Base-by-base conservation (phyloP, 2,329 filamentous ascomycete genomes). In the Magnaporthiopsis rhizophila region DNA sequence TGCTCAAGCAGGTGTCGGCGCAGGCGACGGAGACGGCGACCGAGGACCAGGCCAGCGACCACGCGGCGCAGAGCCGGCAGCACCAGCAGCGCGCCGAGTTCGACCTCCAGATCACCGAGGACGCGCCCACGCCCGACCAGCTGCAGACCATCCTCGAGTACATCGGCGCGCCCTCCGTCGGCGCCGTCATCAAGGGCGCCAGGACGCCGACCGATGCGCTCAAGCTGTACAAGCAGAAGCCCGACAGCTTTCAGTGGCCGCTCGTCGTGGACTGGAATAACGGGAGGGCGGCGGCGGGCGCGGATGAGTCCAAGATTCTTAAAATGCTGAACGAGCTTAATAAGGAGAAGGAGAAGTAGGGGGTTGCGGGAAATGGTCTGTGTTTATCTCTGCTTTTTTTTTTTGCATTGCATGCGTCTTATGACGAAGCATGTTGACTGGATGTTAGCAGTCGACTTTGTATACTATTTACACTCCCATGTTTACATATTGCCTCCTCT, bases 241-340 rank as follows among this genome's bases (percentile, higher is more conserved):
- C 79, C 2, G 82, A 86, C 36, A 85, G 76, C 71, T 93, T 98
- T 75, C 79, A 89, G 71, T 79, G 88, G 69, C 94, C 94, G 32
- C 78, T 97, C 74, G 91, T 95, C 79, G 94, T 98, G 63, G 94
- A 98, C 75, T 98, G 95, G 95, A 91, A 89, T 74, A 93, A 94
- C 75, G 95, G 93, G 68, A 90, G 87, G 75, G 94, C 88, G 60
- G 81, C 90, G 78, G 80, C 86, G 32, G 91, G 91, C 26, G 91
- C 90, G 62, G 88, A 90, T 68, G 89, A 97, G 79, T 96, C 92
- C 21, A 90, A 94, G 79, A 97, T 98, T 66, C 77, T 97, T 73
- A 92, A 89, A 77, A 82, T 97, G 76, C 77, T 97, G 63, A 84
- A 86, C 65, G 80, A 84, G 65, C 74, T 86, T 64, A 69, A 71